phyloP scores from a whole-genome alignment of 441 rosid genomes.

The Syzygium malaccense region DNA sequence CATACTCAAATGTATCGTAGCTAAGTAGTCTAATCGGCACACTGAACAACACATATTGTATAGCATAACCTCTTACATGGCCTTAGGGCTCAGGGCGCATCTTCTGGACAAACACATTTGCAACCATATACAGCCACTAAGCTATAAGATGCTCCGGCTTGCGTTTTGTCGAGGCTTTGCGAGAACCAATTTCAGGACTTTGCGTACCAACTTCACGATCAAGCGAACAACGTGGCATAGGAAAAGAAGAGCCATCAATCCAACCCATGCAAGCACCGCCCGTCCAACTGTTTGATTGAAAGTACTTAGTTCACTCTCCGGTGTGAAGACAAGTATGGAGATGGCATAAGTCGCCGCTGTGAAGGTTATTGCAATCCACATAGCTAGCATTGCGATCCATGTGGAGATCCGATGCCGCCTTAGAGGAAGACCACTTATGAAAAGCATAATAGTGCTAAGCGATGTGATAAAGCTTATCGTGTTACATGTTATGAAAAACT shows the following conservation, averaged over 20 bases:
- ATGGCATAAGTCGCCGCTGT: no score
- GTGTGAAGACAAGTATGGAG: no score
- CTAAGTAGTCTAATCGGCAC: not conserved
- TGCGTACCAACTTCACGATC: not conserved
- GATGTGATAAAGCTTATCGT: no score
- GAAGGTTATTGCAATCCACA: no score
- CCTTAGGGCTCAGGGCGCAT: not conserved
- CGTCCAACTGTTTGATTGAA: accelerated
- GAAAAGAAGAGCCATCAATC: not conserved
- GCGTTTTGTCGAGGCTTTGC: not conserved
- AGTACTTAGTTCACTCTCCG: no score
- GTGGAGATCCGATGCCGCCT: no score
- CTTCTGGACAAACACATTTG: not conserved
- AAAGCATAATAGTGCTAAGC: no score
- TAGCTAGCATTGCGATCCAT: no score
- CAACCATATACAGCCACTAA: not conserved
- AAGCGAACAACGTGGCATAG: not conserved
- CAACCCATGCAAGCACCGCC: not conserved
- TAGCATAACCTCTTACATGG: not conserved
- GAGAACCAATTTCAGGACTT: accelerated
- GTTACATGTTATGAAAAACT: no score
- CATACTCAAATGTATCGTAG: not conserved
- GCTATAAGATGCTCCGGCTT: not conserved
- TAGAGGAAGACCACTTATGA: no score
- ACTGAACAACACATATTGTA: not conserved